Evolutionary conservation across 164 flowering plant genomes (phyloP).

Genomic region (Magnolia kwangsiensis): DNA sequence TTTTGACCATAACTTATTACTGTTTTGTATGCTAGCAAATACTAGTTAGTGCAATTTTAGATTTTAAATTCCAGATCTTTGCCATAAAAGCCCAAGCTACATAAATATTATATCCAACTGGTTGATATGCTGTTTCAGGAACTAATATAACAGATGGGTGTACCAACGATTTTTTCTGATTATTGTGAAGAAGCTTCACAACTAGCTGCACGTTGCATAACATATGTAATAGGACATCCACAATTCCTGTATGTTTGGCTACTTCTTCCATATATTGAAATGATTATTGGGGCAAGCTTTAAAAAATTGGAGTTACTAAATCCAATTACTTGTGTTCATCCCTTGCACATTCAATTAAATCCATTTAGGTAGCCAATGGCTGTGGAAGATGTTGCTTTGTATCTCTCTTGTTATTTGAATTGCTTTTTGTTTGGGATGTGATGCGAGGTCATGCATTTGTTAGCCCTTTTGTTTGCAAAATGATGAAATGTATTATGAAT

Average conservation of each 20-base stretch:
- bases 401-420: constrained; percentile 85
- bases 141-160: constrained; percentile 44
- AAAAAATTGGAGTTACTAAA: background rate
- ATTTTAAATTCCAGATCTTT: no score
- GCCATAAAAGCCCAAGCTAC: no score
- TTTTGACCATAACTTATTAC: no score
- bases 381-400: constrained; percentile 62
- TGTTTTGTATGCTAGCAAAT: no score
- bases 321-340: background rate
- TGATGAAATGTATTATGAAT: no score
- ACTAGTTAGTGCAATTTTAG: no score
- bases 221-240: constrained; percentile 31
- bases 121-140: no score
- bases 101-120: no score
- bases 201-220: constrained; percentile 68
- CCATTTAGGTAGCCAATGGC: constrained; percentile 93
- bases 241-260: constrained; percentile 46
- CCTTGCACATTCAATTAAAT: constrained; percentile 73
- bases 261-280: background rate
- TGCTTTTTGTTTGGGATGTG: constrained; percentile 80
- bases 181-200: constrained; percentile 94
- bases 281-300: background rate
- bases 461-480: background rate
- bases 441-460: background rate
- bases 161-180: constrained; percentile 80